Base-by-base conservation (phyloP, 2,329 filamentous ascomycete species). In the Chaetomiaceae sp. region DNA sequence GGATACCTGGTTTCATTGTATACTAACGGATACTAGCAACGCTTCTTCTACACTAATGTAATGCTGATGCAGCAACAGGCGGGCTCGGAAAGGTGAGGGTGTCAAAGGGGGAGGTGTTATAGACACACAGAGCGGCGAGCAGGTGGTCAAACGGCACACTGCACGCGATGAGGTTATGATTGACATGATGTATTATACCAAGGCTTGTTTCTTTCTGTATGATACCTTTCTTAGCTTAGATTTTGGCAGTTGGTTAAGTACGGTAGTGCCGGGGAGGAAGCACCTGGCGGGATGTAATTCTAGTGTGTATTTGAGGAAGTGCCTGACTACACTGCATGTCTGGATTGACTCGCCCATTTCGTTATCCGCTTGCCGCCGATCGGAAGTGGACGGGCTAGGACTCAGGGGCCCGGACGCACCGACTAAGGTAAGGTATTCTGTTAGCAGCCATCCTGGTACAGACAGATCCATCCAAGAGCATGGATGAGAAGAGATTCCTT, bases 41-140 rank as follows among this genome's bases (percentile, higher is more conserved):
- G 49, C 23, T n/a, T n/a, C n/a, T 23, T 31, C 36, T 56, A 49
- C 40, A 45, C 54, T 56, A 56, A 56, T 56, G 48, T 56, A 55
- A 55, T 55, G 37, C 23, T 47, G 47, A 37, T 47, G 38, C 31
- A 14, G 33, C 39, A 33, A 42, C 33, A 25, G 36, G 25, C 39
- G 11, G 20, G 31, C 22, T n/a, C 3, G n/a, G 38, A 37, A 17
- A 20, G n/a, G 15, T 11, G 27, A 48, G 11, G 20, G 11, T n/a
- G n/a, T n/a, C n/a, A 19, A n/a, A 15, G 4, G 9, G 37, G 14
- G 4, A 31, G 27, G 27, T 12, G 27, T 31, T 20, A 39, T 23
- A 25, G 22, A 20, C 6, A 12, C 39, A n/a, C 27, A 31, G 22
- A 31, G 22, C 31, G n/a, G 31, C 37, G 39, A 20, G 42, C 47